Base-by-base conservation (phyloP, 345 rosid genomes). In the Gossypium longicalyx region DNA sequence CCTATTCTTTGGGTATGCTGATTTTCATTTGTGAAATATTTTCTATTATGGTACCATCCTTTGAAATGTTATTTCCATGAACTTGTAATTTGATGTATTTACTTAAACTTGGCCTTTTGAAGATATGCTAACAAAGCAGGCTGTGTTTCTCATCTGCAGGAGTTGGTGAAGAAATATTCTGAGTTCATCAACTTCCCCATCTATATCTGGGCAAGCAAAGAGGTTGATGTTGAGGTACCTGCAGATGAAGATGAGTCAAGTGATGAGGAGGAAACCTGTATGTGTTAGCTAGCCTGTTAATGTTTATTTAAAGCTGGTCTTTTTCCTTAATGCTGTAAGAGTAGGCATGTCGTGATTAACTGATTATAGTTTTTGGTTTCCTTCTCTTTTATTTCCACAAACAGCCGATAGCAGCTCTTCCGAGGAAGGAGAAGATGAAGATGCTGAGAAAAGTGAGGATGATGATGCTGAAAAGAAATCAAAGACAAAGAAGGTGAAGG, bases 111-210 rank as follows among this genome's bases (percentile, higher is more conserved):
- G 49, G 49, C 19, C 49, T 17, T 64, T 34, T 61, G 38, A 65
- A 62, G 5, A 64, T 43, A 49, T 29, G 59, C 19, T 72, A 20
- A 47, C 9, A 45, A 66, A 11, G 25, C 41, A 6, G 23, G 13
- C 48, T 45, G 60, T 34, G 4, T 12, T 54, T 51, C 41, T 70
- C 59, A 9, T 70, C 20, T 80, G 29, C 86, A 94, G 98, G 98
- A 94, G 8, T 82, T 94, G 88, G 98, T 94, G 85, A 90, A 94
- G 86, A 94, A 79, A 80, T 94, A 94, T 79, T 94, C 98, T 74
- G 98, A 94, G 83, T 94, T 94, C 82, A 94, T 94, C 76, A 94
- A 93, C 84, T 94, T 94, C 82, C 98, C 98, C 3, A 94, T 94
- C 72, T 64, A 77, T 80, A 83, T 93, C 52, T 94, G 98, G 98